Conservation (phyloP, 2,329 filamentous ascomycete genomes). For the Fusarium stilboides region DNA sequence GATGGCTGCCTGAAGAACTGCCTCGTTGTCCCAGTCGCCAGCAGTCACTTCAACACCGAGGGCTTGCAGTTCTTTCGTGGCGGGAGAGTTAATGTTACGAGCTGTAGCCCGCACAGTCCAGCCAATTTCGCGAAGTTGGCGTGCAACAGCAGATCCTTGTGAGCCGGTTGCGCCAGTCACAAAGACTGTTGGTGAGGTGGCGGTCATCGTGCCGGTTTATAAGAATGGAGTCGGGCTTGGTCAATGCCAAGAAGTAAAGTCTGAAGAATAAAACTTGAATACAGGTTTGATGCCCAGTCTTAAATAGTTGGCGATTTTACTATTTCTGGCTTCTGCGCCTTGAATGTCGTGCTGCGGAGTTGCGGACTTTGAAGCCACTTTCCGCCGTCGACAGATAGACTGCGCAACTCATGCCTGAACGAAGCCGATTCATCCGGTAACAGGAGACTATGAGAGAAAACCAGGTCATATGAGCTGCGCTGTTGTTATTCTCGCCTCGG, state of each 20-base stretch:
- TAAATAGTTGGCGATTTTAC: too few relatives aligned
- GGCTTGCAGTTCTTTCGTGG: not conserved
- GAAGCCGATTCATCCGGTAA: too few relatives aligned
- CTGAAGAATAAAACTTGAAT: too few relatives aligned
- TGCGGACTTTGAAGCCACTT: slow-evolving; percentile 1
- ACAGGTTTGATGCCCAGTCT: too few relatives aligned
- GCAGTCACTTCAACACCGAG: not conserved
- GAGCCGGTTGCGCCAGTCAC: slow-evolving; percentile 15
- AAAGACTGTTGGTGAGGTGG: slow-evolving; percentile 4
- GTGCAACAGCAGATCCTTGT: slow-evolving; percentile 15
- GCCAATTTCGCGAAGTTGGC: not conserved
- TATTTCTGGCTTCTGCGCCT: not conserved
- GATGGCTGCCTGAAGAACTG: not conserved
- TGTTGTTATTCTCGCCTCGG: too few relatives aligned
- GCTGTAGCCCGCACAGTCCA: slow-evolving; percentile 6
- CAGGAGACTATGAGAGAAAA: too few relatives aligned
- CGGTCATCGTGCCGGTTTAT: too few relatives aligned
- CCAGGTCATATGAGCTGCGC: too few relatives aligned
- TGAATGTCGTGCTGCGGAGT: not conserved
- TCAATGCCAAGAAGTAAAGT: too few relatives aligned
- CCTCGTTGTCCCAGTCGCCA: slow-evolving; percentile 1
- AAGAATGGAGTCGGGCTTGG: too few relatives aligned
- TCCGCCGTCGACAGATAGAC: not conserved
- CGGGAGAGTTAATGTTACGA: slow-evolving; percentile 1
- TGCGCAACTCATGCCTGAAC: too few relatives aligned